phyloP scores from a whole-genome alignment of 176 grass and related monocot genomes.

The Echinochloa phyllopogon region DNA sequence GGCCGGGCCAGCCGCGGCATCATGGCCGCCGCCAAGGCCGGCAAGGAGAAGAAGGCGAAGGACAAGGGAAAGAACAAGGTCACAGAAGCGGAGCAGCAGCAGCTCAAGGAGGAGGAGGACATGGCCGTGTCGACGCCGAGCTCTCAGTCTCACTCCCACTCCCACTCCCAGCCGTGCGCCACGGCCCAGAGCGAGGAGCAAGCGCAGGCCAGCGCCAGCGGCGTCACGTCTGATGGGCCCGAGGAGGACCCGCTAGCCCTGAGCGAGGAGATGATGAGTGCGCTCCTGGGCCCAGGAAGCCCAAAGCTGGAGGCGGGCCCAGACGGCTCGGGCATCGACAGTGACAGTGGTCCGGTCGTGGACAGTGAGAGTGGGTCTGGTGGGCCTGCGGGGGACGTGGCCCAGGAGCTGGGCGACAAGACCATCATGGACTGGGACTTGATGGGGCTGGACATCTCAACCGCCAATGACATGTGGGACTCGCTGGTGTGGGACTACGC shows the following conservation, averaged over 20 bases:
- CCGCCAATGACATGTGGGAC: constrained; percentile 44
- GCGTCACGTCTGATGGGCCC: constrained; percentile 41
- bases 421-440: constrained; percentile 54
- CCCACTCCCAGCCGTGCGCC: not conserved
- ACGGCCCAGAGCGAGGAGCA: constrained; percentile 37
- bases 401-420: not conserved
- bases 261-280: constrained; percentile 47
- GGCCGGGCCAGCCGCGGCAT: constrained; percentile 20
- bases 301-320: not conserved
- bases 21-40: not conserved
- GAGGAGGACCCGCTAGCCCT: constrained; percentile 9
- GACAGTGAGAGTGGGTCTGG: not conserved
- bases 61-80: not conserved
- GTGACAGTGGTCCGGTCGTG: not conserved
- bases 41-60: not conserved
- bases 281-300: not conserved
- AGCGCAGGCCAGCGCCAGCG: constrained; percentile 46
- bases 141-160: not conserved
- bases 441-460: constrained; percentile 35
- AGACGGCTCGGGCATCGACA: not conserved
- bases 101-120: not conserved
- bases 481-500: constrained; percentile 45
- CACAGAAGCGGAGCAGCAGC: not conserved
- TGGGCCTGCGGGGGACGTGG: not conserved
- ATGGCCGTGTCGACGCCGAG: not conserved